Base-by-base conservation (phyloP, 768 basidiomycete genomes). In the Symmetrospora coprosmae region DNA sequence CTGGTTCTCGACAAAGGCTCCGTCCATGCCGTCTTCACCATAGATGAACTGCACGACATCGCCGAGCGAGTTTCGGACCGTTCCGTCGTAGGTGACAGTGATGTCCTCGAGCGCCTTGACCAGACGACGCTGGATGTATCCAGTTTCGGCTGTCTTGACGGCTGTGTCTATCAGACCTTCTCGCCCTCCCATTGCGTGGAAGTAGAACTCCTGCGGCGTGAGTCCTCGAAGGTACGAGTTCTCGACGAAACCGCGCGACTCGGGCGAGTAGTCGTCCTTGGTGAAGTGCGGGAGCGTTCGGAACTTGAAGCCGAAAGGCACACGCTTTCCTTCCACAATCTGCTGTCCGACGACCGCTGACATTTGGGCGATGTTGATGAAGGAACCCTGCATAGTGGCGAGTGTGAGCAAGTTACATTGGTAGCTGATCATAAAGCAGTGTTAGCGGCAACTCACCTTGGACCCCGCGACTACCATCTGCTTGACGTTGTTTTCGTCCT, bases 321-420 rank as follows among this genome's bases (percentile, higher is more conserved):
- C 94, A 63, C 94, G 91, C 67, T 87, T 87, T 66, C 94, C 94
- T 74, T 97, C 94, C 51, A 99, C 92, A 67, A 83, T 85, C 75
- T 97, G 92, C 74, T 97, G 94, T 25, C 94, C 94, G 39, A 99
- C 94, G 77, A 90, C 90, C 59, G 91, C 91, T 17, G 92, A 92
- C 94, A 97, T 97, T 75, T 99, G 94, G 11, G 94, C 97, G 69
- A 99, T 96, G 74, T 99, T 99, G 79, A 97, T 99, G 78, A 89
- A 91, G 8, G 69, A 69, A 30, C 68, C 68, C 55, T 58, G 41
- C n/a, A n/a, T n/a, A n/a, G n/a, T n/a, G 33, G 7, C n/a, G 11
- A 59, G 4, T 4, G 23, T 21, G 28, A 4, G 33, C 47, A 25
- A 46, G 30, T 4, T 0, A 90, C 90, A 74, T 91, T 90, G n/a